Conservation (phyloP, 768 basidiomycete species). For the Psilocybe cyanescens region DNA sequence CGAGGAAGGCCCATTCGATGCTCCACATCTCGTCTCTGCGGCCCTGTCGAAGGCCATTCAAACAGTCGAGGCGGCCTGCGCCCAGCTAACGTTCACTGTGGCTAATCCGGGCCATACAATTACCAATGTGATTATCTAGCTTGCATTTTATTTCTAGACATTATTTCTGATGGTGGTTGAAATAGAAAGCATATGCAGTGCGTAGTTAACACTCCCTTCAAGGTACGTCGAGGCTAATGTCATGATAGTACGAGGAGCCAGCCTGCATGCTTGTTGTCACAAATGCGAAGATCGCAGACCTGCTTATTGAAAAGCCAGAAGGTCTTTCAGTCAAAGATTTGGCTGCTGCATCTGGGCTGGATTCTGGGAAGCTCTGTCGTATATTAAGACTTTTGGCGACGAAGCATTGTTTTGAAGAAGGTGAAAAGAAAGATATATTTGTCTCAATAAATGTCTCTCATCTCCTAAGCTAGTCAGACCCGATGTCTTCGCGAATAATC, state of each 20-base stretch:
- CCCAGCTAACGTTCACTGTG: conserved; percentile 27
- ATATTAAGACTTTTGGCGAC: conserved; percentile 38
- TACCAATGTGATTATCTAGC: conserved; percentile 23
- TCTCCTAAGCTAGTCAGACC: conserved; percentile 27
- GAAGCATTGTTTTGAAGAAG: conserved; percentile 42
- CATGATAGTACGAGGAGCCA: conserved; percentile 26
- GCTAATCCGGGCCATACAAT: conserved; percentile 30
- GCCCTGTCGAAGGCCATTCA: conserved; percentile 26
- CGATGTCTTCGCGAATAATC: conserved; percentile 46
- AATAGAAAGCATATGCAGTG: conserved; percentile 9
- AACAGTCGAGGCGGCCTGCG: conserved; percentile 32
- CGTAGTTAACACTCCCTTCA: neutral
- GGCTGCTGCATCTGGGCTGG: conserved; percentile 25
- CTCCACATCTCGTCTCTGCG: conserved; percentile 12
- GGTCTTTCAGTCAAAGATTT: conserved; percentile 36
- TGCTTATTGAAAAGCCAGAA: conserved; percentile 32
- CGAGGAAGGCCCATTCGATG: conserved; percentile 36
- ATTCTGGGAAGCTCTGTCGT: conserved; percentile 35
- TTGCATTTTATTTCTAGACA: no score
- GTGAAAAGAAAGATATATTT: conserved; percentile 16
- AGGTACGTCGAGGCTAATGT: neutral
- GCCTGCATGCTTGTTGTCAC: conserved; percentile 33
- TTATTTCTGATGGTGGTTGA: neutral
- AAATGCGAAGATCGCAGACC: conserved; percentile 35
- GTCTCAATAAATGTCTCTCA: neutral